phyloP scores from a whole-genome alignment of 345 rosid species.

The Crucihimalaya himalaica region DNA sequence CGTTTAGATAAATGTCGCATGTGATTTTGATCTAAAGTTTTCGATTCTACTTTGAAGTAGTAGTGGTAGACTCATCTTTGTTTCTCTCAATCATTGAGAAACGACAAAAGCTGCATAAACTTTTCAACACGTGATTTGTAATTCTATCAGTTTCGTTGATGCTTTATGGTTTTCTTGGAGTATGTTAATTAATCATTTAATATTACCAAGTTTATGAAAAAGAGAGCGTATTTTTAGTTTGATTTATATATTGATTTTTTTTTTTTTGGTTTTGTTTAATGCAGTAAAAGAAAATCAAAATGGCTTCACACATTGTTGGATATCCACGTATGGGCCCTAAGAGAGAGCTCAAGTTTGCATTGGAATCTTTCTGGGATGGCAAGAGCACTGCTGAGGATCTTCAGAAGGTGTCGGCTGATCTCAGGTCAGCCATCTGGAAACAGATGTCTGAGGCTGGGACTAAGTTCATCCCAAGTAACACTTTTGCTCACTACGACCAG shows the following conservation, averaged over 20 bases:
- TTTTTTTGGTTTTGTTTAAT: background rate
- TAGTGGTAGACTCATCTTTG: background rate
- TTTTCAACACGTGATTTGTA: slow-evolving; percentile 21
- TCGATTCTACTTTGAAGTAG: slow-evolving; percentile 8
- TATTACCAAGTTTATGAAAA: slow-evolving; percentile 5
- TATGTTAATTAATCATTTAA: background rate
- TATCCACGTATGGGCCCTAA: slow-evolving; percentile 99
- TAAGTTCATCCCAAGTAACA: slow-evolving; percentile 93
- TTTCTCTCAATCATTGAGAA: slow-evolving; percentile 30
- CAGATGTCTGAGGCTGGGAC: slow-evolving; percentile 89
- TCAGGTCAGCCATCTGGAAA: slow-evolving; percentile 91
- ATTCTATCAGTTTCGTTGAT: background rate
- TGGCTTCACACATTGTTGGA: slow-evolving; percentile 99
- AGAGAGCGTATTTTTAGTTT: background rate
- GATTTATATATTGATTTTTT: slow-evolving; percentile 14
- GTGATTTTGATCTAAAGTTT: slow-evolving; percentile 21
- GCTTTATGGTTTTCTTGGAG: slow-evolving; percentile 21
- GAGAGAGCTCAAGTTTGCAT: slow-evolving; percentile 98
- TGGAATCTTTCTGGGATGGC: slow-evolving; percentile 99
- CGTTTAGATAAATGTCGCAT: background rate
- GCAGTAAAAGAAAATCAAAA: slow-evolving; percentile 43
- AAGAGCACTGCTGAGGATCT: slow-evolving; percentile 94
- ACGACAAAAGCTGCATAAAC: slow-evolving; percentile 4
- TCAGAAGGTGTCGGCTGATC: slow-evolving; percentile 89
- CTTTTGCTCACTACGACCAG: slow-evolving; percentile 90